A percentile compares a stretch with the other conserved stretches of the same genome.
These are phyloP conservation scores for Sugiyamaella valdiviana DNA, from an alignment of 805 yeast species.

Conservation along the genomic window DNA sequence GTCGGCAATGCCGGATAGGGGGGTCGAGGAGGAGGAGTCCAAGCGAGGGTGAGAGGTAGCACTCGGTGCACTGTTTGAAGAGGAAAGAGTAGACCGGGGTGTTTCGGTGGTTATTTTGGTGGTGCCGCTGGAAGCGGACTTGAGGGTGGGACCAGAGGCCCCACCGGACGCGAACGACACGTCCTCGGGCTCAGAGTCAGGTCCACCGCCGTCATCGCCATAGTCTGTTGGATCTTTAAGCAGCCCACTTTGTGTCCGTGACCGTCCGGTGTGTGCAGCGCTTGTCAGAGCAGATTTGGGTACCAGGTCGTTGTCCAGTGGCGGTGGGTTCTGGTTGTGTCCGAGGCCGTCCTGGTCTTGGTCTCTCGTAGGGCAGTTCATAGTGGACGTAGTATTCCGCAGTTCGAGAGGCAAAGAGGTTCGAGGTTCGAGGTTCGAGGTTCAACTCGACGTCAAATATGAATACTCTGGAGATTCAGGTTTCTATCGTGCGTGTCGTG, in stretches of 20 bases:
- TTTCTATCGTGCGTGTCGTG: too few species aligned
- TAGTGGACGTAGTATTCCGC: too few species aligned
- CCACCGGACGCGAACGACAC: neutral
- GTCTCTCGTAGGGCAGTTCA: slow-evolving; percentile 29
- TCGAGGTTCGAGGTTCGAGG: too few species aligned
- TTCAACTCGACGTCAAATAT: too few species aligned
- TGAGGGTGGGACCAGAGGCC: neutral
- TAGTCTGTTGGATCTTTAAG: neutral
- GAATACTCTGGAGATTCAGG: too few species aligned
- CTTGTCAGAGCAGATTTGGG: neutral
- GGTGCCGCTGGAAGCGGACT: neutral
- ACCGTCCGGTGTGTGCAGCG: neutral
- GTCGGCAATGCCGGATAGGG: slow-evolving; percentile 4
- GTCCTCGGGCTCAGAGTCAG: neutral
- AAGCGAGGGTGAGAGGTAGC: neutral
- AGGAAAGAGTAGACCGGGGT: neutral
- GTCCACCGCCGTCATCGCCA: neutral
- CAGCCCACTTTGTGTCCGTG: neutral
- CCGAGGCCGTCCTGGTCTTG: slow-evolving; percentile 23
- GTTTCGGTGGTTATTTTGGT: neutral
- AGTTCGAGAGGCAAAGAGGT: too few species aligned
- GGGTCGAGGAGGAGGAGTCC: slow-evolving; percentile 5
- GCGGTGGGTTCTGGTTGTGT: slow-evolving; percentile 26
- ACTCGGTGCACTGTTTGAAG: neutral
- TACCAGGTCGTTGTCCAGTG: slow-evolving; percentile 15